Conservation (phyloP, 805 yeast genomes). For the Lachancea fermentati region DNA sequence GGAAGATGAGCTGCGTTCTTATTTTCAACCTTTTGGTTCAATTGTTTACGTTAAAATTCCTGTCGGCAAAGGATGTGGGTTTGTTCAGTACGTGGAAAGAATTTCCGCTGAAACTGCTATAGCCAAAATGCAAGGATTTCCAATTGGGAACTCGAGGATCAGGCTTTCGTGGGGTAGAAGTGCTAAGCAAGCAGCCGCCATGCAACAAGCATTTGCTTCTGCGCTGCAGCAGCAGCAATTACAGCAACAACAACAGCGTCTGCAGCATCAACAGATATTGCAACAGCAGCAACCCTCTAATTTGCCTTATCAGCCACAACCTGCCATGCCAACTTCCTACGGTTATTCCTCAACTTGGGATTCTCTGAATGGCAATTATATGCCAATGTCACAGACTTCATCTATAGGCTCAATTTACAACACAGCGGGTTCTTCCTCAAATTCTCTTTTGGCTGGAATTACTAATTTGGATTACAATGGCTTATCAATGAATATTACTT, state of each 20-base stretch:
- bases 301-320: constrained; percentile 17
- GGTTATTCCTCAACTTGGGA: constrained; percentile 12
- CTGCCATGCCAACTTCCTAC: constrained; percentile 10
- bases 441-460: constrained; percentile 5
- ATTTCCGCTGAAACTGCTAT: constrained; percentile 84
- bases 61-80: constrained; percentile 72
- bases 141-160: constrained; percentile 76
- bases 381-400: constrained; percentile 4
- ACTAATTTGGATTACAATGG: constrained; percentile 4
- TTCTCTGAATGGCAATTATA: constrained; percentile 9
- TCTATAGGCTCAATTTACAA: constrained; percentile 1
- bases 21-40: constrained; percentile 64
- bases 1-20: constrained; percentile 53
- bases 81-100: constrained; percentile 74
- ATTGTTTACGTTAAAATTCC: constrained; percentile 77
- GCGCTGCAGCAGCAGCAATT: constrained; percentile 29
- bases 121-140: constrained; percentile 82
- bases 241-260: constrained; percentile 14
- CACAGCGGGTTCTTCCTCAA: constrained; percentile 1
- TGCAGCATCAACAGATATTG: constrained; percentile 12
- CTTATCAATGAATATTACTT: not conserved
- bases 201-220: constrained; percentile 15
- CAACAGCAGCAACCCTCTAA: constrained; percentile 10
- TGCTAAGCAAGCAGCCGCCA: constrained; percentile 20
- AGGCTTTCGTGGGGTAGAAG: constrained; percentile 87